These are phyloP conservation scores for Geranium incanum DNA, from an alignment of 441 rosid species.

Conservation along the genomic window DNA sequence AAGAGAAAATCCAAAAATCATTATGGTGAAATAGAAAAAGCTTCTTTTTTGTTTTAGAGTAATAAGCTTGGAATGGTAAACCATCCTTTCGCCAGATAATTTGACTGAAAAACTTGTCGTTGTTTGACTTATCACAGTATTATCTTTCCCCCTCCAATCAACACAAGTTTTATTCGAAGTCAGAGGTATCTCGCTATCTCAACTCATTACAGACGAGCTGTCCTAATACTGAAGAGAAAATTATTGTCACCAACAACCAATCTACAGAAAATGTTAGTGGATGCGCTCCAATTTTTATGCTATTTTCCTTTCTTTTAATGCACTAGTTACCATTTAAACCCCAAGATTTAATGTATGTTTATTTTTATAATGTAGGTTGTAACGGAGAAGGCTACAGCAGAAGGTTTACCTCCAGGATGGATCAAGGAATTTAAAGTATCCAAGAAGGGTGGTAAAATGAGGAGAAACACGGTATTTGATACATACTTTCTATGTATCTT, in stretches of 20 bases:
- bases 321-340: constrained; percentile 8
- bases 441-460: constrained; percentile 39
- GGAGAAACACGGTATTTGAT: constrained; percentile 67
- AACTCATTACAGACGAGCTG: constrained; percentile 10
- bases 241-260: constrained; percentile 20
- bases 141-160: constrained; percentile 40
- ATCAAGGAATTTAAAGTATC: constrained; percentile 59
- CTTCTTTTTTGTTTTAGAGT: not conserved
- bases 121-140: constrained; percentile 36
- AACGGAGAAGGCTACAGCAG: constrained; percentile 50
- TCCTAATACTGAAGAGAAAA: constrained; percentile 27
- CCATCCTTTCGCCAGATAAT: not conserved
- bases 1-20: not conserved
- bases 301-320: constrained; percentile 5
- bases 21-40: not conserved
- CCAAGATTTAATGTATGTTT: constrained; percentile 20
- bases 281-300: constrained; percentile 13
- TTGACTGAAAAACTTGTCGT: not conserved
- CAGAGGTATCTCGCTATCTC: constrained; percentile 37
- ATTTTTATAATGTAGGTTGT: constrained; percentile 44
- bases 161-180: constrained; percentile 35
- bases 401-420: constrained; percentile 88
- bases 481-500: constrained; percentile 10
- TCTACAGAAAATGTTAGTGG: constrained; percentile 29
- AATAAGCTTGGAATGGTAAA: not conserved